Evolutionary conservation across 257 asterid genomes (phyloP).

Genomic region (Lithospermum erythrorhizon): DNA sequence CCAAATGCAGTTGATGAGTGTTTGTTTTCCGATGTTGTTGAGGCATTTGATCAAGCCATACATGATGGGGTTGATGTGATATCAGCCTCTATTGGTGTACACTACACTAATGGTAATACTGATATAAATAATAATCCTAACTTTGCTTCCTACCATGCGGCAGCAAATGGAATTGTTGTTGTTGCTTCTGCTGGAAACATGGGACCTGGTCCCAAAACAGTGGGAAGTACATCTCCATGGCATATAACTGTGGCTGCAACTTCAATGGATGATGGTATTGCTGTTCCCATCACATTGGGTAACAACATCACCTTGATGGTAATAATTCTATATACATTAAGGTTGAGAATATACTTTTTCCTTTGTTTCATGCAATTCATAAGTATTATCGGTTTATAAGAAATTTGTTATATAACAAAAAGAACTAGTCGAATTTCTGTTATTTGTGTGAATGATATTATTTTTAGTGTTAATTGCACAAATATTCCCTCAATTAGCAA

Average conservation of each 20-base stretch:
- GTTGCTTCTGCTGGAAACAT: conserved; percentile 3
- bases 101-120: too few relatives aligned
- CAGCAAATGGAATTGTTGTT: not conserved
- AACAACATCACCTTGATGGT: conserved; percentile 5
- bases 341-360: too few relatives aligned
- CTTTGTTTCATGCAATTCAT: too few relatives aligned
- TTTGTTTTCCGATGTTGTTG: not conserved
- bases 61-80: not conserved
- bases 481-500: too few relatives aligned
- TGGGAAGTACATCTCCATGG: conserved; percentile 3
- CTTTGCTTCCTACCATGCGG: conserved; percentile 2
- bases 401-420: too few relatives aligned
- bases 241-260: not conserved
- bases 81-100: not conserved
- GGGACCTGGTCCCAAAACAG: not conserved
- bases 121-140: not conserved
- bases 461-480: too few relatives aligned
- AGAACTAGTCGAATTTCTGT: too few relatives aligned
- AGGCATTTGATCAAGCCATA: not conserved
- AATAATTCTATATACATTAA: too few relatives aligned
- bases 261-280: not conserved
- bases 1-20: not conserved
- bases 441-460: too few relatives aligned
- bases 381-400: too few relatives aligned
- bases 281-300: not conserved